These are phyloP conservation scores for Phytophthora brassicae DNA, from an alignment of 352 stramenopile species.

Conservation along the genomic window DNA sequence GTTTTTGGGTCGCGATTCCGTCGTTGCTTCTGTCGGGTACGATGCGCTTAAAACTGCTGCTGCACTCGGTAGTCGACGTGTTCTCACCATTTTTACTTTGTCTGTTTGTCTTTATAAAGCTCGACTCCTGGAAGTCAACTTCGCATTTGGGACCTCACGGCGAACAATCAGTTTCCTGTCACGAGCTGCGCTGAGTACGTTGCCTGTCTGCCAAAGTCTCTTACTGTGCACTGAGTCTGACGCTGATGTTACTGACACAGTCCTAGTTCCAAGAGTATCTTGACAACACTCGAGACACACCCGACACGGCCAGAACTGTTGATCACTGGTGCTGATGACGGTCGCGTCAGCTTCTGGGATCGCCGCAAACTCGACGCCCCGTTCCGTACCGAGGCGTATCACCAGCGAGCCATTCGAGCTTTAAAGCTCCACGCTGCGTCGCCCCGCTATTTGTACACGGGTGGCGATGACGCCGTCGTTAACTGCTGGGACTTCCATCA, in stretches of 20 bases:
- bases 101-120: slow-evolving; percentile 16
- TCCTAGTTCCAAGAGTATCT: slow-evolving; percentile 35
- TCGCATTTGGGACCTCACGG: slow-evolving; percentile 72
- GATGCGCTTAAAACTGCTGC: slow-evolving; percentile 2
- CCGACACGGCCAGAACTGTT: slow-evolving; percentile 77
- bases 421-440: slow-evolving; percentile 67
- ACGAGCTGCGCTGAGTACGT: slow-evolving; percentile 59
- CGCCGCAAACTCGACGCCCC: slow-evolving; percentile 64
- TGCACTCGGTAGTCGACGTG: background rate
- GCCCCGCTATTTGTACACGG: slow-evolving; percentile 69
- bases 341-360: slow-evolving; percentile 74
- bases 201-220: background rate
- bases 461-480: slow-evolving; percentile 61
- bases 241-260: slow-evolving; percentile 21
- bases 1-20: slow-evolving; percentile 62
- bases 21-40: slow-evolving; percentile 74
- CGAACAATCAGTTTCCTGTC: slow-evolving; percentile 60
- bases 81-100: slow-evolving; percentile 4
- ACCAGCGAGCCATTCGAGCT: slow-evolving; percentile 64
- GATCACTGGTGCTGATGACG: slow-evolving; percentile 70
- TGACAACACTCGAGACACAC: slow-evolving; percentile 73
- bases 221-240: background rate
- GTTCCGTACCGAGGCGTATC: slow-evolving; percentile 64
- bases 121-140: slow-evolving; percentile 60
- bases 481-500: slow-evolving; percentile 78